Base-by-base conservation (phyloP, 2,329 filamentous ascomycete species). In the Metarhizium anisopliae region DNA sequence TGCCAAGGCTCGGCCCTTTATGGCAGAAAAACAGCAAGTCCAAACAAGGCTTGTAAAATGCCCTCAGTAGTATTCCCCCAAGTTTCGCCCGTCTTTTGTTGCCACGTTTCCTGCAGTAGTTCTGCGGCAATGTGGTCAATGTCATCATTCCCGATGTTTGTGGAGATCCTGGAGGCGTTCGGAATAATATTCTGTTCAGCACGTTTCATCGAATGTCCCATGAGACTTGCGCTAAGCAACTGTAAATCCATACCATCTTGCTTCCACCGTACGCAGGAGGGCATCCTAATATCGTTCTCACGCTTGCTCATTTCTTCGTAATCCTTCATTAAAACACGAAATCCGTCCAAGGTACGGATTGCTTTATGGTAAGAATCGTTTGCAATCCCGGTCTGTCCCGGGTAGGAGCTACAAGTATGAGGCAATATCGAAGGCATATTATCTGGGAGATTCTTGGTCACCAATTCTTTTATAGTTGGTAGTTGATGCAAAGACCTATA, bases 101-200 rank as follows among this genome's bases (percentile, higher is more conserved):
- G 63, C 42, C 62, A 55, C 4, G 60, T 62, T 20, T 63, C 63
- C 2, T 65, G 63, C 35, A 72, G 58, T 42, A 72, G 55, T 36
- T 72, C 69, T 62, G 63, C 64, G 6, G 70, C 71, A 52, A 72
- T 59, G 35, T 61, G 64, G 30, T 70, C 63, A 20, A 70, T 58
- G 30, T 69, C 69, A 10, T 62, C 59, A 18, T 55, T 6, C 14
- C 50, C 49, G 10, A n/a, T 32, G 14, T 50, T 36, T 36, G 43
- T 36, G 29, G 16, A 16, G 18, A 52, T 6, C n/a, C 47, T 42
- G 13, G 59, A 55, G 25, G 56, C 40, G 5, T 56, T 50, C 8
- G 69, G 68, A 53, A 69, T 61, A 30, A 72, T 55, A 18, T 59
- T 16, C 59, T 60, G 47, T 66, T 66, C n/a, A 67, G 56, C 4